A percentile compares a stretch with the other conserved stretches of the same genome.
Evolutionary conservation across 2,329 filamentous ascomycete species (phyloP).

Genomic region (Penicillium thymicola): DNA sequence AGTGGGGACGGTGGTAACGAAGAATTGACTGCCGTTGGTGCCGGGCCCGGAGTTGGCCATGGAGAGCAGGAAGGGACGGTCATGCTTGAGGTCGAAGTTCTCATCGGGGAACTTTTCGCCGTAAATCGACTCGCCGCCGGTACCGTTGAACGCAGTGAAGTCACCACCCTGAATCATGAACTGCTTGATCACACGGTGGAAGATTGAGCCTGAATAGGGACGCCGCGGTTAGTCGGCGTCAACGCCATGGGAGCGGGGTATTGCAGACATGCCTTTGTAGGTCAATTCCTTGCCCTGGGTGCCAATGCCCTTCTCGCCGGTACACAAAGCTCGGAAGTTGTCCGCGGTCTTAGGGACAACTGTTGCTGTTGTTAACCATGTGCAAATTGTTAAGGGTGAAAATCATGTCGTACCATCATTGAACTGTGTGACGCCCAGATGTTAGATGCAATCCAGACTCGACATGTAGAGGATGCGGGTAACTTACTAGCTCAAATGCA

Average conservation of each 20-base stretch:
- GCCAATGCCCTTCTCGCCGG: conserved; percentile 85
- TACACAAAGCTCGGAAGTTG: conserved; percentile 93
- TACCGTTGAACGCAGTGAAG: conserved; percentile 92
- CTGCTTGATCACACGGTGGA: conserved; percentile 96
- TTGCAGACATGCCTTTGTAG: conserved; percentile 65
- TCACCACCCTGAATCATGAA: conserved; percentile 99
- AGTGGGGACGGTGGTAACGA: conserved; percentile 92
- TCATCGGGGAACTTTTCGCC: conserved; percentile 96
- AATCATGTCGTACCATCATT: conserved; percentile 43
- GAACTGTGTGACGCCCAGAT: conserved; percentile 37
- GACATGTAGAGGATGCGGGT: background rate
- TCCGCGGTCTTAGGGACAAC: conserved; percentile 92
- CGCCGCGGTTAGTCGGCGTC: conserved; percentile 1
- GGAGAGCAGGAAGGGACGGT: conserved; percentile 86
- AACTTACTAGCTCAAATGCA: conserved; percentile 74
- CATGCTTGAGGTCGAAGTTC: conserved; percentile 89
- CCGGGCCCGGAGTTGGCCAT: conserved; percentile 97
- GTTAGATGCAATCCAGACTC: conserved; percentile 16
- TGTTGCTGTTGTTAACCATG: conserved; percentile 18
- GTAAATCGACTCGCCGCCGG: conserved; percentile 95
- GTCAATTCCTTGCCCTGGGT: conserved; percentile 79
- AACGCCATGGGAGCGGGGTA: background rate
- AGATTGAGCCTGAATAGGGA: conserved; percentile 62
- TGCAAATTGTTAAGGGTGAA: background rate
- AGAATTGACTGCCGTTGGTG: conserved; percentile 98